phyloP scores from a whole-genome alignment of 805 yeast genomes.

The Pichia sporocuriosa region DNA sequence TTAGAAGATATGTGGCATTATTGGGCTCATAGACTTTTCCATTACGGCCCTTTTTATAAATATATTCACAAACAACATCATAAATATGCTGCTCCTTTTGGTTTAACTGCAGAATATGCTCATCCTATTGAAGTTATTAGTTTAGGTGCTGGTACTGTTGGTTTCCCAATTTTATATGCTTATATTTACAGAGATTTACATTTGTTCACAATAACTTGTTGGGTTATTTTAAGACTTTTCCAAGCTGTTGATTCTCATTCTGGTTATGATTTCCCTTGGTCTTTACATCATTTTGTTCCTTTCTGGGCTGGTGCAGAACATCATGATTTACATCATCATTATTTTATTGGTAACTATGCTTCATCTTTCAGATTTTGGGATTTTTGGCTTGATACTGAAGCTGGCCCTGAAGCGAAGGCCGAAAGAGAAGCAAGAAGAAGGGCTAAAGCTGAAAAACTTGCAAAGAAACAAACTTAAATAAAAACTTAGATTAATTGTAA shows the following conservation, averaged over 20 bases:
- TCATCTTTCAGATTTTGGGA: constrained; percentile 58
- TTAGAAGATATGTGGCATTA: constrained; percentile 57
- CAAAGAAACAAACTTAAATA: constrained; percentile 15
- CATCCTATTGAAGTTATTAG: constrained; percentile 54
- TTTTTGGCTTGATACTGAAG: constrained; percentile 43
- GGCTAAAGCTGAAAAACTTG: constrained; percentile 32
- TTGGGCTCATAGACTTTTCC: constrained; percentile 52
- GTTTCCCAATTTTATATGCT: constrained; percentile 51
- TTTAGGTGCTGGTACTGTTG: constrained; percentile 54
- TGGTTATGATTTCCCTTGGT: constrained; percentile 59
- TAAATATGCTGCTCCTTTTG: constrained; percentile 56
- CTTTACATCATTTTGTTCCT: constrained; percentile 48
- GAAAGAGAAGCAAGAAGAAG: constrained; percentile 40
- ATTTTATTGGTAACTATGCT: constrained; percentile 53
- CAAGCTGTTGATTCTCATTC: constrained; percentile 59
- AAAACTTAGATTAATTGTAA: background rate
- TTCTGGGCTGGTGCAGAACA: constrained; percentile 64
- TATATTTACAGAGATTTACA: constrained; percentile 41
- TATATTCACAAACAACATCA: constrained; percentile 57
- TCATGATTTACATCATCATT: constrained; percentile 55
- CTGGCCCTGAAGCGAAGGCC: constrained; percentile 47
- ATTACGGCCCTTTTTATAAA: constrained; percentile 49
- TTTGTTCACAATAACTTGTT: constrained; percentile 44
- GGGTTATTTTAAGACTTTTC: constrained; percentile 47
- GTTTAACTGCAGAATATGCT: constrained; percentile 55